phyloP scores from a whole-genome alignment of 495 filamentous ascomycete genomes.

The Hypoxylon rickii region DNA sequence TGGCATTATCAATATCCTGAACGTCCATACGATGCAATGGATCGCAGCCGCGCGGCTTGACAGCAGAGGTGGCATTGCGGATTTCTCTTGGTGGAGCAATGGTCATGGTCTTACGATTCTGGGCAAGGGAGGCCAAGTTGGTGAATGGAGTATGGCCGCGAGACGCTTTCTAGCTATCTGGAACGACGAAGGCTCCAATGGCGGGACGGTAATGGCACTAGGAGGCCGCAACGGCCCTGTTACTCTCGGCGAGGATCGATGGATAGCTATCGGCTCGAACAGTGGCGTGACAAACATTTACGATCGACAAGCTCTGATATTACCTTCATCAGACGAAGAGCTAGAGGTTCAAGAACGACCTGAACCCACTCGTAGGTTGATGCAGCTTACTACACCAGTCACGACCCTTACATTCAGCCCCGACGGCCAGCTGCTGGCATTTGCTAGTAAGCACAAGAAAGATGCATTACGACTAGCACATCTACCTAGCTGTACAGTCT shows the following conservation, averaged over 20 bases:
- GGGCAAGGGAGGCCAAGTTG: constrained; percentile 86
- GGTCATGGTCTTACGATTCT: constrained; percentile 76
- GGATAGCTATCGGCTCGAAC: constrained; percentile 83
- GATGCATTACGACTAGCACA: constrained; percentile 89
- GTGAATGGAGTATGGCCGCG: constrained; percentile 77
- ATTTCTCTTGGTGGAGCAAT: constrained; percentile 88
- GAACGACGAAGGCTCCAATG: constrained; percentile 88
- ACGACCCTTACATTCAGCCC: constrained; percentile 78
- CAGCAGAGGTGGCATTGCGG: constrained; percentile 78
- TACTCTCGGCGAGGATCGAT: constrained; percentile 78
- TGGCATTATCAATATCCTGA: constrained; percentile 84
- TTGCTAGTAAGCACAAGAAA: constrained; percentile 82
- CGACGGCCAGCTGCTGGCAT: constrained; percentile 85
- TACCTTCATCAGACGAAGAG: constrained; percentile 45
- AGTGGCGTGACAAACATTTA: constrained; percentile 92
- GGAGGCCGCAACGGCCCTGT: constrained; percentile 64
- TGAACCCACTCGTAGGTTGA: constrained; percentile 69
- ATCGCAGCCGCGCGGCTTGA: constrained; percentile 81
- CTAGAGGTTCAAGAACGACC: constrained; percentile 66
- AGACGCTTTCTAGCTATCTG: constrained; percentile 75
- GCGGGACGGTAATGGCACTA: constrained; percentile 77
- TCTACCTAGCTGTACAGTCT: constrained; percentile 88
- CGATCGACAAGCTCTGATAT: constrained; percentile 70
- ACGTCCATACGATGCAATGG: constrained; percentile 85
- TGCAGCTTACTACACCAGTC: constrained; percentile 84